Evolutionary conservation across 2,329 filamentous ascomycete species (phyloP).

Genomic region (Aspergillus fructus): DNA sequence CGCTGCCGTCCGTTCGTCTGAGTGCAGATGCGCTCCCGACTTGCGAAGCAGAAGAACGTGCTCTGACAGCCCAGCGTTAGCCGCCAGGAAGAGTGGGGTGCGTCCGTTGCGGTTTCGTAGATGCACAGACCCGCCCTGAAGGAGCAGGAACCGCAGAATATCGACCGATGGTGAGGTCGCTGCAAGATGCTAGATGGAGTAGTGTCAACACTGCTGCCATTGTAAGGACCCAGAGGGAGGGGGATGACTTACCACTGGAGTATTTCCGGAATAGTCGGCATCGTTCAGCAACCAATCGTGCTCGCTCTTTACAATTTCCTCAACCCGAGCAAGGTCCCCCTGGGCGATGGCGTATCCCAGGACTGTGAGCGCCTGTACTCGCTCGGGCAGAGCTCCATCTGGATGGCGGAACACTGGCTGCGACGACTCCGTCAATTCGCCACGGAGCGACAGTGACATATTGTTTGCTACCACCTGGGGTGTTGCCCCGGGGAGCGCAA

Average conservation of each 20-base stretch:
- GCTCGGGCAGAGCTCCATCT: conserved; percentile 55
- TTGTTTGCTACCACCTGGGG: conserved; percentile 64
- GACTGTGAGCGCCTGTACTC: conserved; percentile 67
- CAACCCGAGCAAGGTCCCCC: conserved; percentile 65
- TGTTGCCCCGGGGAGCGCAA: conserved; percentile 66
- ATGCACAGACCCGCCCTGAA: conserved; percentile 59
- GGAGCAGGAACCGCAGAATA: conserved; percentile 57
- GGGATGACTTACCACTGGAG: conserved; percentile 45
- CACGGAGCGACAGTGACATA: conserved; percentile 75
- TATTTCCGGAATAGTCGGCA: conserved; percentile 80
- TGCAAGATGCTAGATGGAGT: conserved; percentile 49
- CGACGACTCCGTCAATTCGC: conserved; percentile 78
- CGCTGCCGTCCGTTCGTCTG: conserved; percentile 55
- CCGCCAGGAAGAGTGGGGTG: conserved; percentile 60
- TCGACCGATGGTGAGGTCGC: conserved; percentile 56
- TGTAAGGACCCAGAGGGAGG: neutral
- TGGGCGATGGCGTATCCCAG: conserved; percentile 78
- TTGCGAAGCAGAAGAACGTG: conserved; percentile 56
- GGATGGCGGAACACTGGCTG: conserved; percentile 76
- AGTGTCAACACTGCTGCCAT: neutral
- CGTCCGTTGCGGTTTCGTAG: conserved; percentile 58
- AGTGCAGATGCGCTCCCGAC: conserved; percentile 60
- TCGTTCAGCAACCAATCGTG: conserved; percentile 69
- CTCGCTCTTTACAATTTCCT: conserved; percentile 66
- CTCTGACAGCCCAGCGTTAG: conserved; percentile 54